Evolutionary conservation across 805 yeast species (phyloP), one percentile per base, ranked within the genome.

Genomic region (Yamadazyma scolyti): DNA sequence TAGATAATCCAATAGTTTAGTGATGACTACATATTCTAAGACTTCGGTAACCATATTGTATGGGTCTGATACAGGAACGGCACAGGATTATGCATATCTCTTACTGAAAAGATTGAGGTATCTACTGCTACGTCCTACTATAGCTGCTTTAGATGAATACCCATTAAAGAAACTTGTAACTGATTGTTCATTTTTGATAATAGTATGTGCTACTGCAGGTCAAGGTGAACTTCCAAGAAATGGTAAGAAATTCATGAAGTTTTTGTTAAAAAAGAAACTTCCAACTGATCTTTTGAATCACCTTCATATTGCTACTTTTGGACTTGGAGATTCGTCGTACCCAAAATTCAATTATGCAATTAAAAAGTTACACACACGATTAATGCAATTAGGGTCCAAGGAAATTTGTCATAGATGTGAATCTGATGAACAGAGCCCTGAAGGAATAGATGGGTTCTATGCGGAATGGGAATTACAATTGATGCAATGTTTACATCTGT

Each of bases 21-120:
- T n/a, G 17, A n/a, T 22, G 18, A 27, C 16, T 20, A 10, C 22
- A n/a, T 6, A 14, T 16, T 23, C 27, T 15, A 32, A 28, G 14
- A 20, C 25, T 12, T 28, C 49, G 2, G 63, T 83, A 8, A 75
- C 77, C 12, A 74, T 93, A 5, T 60, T 93, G 1, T 89, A 82
- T 55, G 97, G 97, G 0, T 80, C 96, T 1, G 97, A 89, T 50
- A 85, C 97, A 0, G 97, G 97, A 1, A 89, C 84, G 48, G 73
- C 96, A 1, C 84, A 82, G 47, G 97, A 90, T 46, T 80, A 75
- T 48, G 96, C 97, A 0, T 69, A 71, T 23, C 67, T 76, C 19
- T 58, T 89, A 15, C 69, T 77, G 11, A 65, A 71, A 34, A 63
- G 68, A 23, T 67, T 84, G 27, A 73, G 73, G 30, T 68, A 83